These are phyloP conservation scores for Climacium dendroides DNA, from an alignment of 225 moss, liverwort and hornwort genomes.

Conservation along the genomic window DNA sequence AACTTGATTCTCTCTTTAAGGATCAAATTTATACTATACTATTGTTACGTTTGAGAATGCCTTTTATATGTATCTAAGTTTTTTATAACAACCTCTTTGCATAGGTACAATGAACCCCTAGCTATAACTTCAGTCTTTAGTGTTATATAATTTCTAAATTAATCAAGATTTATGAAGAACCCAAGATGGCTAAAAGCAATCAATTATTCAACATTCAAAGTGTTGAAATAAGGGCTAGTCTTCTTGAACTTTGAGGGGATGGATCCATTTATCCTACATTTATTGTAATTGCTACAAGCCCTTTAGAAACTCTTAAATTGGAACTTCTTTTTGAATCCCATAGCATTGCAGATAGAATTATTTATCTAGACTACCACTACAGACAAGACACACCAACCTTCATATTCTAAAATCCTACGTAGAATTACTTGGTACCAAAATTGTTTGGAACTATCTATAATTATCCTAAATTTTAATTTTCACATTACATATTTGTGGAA, in stretches of 20 bases:
- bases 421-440: background rate
- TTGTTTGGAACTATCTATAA: background rate
- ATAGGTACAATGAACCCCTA: background rate
- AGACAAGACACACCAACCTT: background rate
- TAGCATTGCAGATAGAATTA: accelerated
- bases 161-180: background rate
- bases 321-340: background rate
- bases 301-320: background rate
- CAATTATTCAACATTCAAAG: background rate
- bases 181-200: background rate
- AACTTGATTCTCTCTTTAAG: background rate
- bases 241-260: background rate
- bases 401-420: background rate
- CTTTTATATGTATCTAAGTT: background rate
- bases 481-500: background rate
- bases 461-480: background rate
- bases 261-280: background rate
- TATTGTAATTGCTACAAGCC: background rate
- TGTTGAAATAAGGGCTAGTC: background rate
- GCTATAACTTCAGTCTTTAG: background rate
- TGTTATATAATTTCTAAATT: background rate
- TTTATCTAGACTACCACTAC: accelerated
- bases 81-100: no score
- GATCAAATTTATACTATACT: background rate
- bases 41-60: accelerated